phyloP scores from a whole-genome alignment of 352 stramenopile species.

The Phytopythium cucurbitacearum region DNA sequence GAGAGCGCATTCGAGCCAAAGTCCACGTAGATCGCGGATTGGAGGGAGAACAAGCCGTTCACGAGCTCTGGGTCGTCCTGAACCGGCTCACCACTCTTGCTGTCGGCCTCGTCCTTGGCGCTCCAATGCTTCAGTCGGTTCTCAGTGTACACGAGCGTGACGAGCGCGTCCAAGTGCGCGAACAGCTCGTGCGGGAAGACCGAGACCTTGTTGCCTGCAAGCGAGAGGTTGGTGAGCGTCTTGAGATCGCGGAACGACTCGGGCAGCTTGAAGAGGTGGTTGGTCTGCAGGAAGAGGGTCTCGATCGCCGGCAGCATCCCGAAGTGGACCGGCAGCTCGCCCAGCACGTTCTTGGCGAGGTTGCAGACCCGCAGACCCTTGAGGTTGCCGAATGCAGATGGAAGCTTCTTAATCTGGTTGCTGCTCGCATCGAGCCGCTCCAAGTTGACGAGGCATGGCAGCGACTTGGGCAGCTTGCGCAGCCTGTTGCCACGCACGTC shows the following conservation, averaged over 20 bases:
- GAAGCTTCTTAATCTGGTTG: constrained; percentile 40
- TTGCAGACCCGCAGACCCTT: constrained; percentile 30
- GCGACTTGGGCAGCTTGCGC: constrained; percentile 37
- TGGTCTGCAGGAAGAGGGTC: constrained; percentile 30
- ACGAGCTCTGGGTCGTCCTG: neutral
- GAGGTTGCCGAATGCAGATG: constrained; percentile 44
- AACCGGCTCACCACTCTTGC: neutral
- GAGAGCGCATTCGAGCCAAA: constrained; percentile 39
- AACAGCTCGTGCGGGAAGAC: constrained; percentile 25
- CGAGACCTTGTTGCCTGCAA: constrained; percentile 45
- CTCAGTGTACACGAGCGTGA: constrained; percentile 34
- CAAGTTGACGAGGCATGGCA: constrained; percentile 33
- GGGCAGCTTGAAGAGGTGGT: constrained; percentile 38
- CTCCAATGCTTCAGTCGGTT: constrained; percentile 43
- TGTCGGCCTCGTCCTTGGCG: constrained; percentile 7
- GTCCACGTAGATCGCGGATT: constrained; percentile 31
- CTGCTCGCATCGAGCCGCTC: constrained; percentile 31
- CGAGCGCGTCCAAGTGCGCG: constrained; percentile 11
- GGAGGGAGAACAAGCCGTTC: constrained; percentile 24
- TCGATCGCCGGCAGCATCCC: constrained; percentile 16
- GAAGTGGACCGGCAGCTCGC: constrained; percentile 34
- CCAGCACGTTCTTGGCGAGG: constrained; percentile 28
- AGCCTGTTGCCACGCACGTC: constrained; percentile 39
- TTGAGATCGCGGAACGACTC: constrained; percentile 30
- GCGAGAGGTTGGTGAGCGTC: constrained; percentile 30